Percentiles rank a stretch among this genome's conserved stretches.
These are phyloP conservation scores for Colletotrichum sojae DNA, from an alignment of 2,329 filamentous ascomycete species.

Conservation along the genomic window DNA sequence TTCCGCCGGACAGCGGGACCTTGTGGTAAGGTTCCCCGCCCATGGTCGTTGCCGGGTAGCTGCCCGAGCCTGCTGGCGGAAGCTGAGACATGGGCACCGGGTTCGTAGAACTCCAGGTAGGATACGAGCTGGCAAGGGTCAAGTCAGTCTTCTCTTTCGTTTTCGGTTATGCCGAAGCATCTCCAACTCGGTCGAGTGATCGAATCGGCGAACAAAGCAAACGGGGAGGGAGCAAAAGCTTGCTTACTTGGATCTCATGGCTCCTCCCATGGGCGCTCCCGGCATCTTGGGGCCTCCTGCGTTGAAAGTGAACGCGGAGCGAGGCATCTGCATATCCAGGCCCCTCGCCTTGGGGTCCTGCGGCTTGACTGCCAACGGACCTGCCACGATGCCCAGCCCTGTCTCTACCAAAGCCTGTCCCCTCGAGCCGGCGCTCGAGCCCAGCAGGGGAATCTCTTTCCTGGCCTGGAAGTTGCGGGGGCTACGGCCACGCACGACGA, in stretches of 20 bases:
- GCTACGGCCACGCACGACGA: constrained; percentile 93
- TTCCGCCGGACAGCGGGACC: constrained; percentile 63
- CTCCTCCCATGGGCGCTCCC: constrained; percentile 61
- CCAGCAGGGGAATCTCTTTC: constrained; percentile 91
- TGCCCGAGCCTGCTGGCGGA: constrained; percentile 59
- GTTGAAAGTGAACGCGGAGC: constrained; percentile 71
- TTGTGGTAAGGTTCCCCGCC: constrained; percentile 67
- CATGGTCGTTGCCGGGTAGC: constrained; percentile 67
- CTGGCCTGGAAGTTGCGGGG: constrained; percentile 95
- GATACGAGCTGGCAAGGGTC: constrained; percentile 64
- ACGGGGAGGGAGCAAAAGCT: constrained; percentile 14
- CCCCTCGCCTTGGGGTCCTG: constrained; percentile 67
- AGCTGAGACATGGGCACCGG: constrained; percentile 64
- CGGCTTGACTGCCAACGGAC: constrained; percentile 67
- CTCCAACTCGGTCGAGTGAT: constrained; percentile 5
- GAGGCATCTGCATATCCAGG: constrained; percentile 68
- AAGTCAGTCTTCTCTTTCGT: constrained; percentile 14
- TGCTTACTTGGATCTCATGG: constrained; percentile 72
- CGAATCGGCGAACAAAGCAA: background rate
- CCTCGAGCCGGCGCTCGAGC: constrained; percentile 81
- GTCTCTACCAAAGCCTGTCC: constrained; percentile 81
- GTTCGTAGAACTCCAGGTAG: constrained; percentile 66
- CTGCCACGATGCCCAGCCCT: constrained; percentile 72
- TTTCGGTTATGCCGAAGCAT: background rate
- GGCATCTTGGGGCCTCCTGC: constrained; percentile 66